Percentiles rank a stretch among this genome's conserved stretches.
Evolutionary conservation across 805 yeast species (phyloP).

Genomic region (Brettanomyces bruxellensis): DNA sequence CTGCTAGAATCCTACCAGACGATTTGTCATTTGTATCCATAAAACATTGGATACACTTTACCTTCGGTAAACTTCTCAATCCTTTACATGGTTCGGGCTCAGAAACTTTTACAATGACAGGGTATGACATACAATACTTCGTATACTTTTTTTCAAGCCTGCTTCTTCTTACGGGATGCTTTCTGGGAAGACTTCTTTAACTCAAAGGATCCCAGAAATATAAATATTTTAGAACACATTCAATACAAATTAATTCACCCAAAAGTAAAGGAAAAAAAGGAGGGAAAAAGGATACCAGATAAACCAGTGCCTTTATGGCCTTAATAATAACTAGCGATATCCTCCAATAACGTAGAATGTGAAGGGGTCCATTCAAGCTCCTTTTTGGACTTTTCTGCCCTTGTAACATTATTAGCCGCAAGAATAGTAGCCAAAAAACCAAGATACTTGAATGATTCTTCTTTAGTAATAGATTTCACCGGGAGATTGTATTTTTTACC

Average conservation of each 20-base stretch:
- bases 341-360: background rate
- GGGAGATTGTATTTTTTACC: background rate
- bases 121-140: conserved; percentile 1
- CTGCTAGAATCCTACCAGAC: background rate
- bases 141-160: background rate
- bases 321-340: background rate
- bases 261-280: too few relatives aligned
- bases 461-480: background rate
- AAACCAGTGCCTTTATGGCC: too few relatives aligned
- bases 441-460: background rate
- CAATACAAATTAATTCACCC: too few relatives aligned
- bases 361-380: background rate
- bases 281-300: too few relatives aligned
- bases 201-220: background rate
- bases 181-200: background rate
- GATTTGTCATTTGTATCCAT: background rate
- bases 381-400: background rate
- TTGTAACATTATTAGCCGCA: background rate
- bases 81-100: background rate
- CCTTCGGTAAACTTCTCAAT: background rate
- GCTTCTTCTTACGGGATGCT: background rate
- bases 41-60: background rate
- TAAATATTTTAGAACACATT: too few relatives aligned
- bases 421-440: background rate
- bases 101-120: background rate